Percentiles rank a stretch among this genome's conserved stretches.
These are phyloP conservation scores for Coemansia sp. DNA, from an alignment of 192 early-diverging fungal genomes.

Conservation along the genomic window DNA sequence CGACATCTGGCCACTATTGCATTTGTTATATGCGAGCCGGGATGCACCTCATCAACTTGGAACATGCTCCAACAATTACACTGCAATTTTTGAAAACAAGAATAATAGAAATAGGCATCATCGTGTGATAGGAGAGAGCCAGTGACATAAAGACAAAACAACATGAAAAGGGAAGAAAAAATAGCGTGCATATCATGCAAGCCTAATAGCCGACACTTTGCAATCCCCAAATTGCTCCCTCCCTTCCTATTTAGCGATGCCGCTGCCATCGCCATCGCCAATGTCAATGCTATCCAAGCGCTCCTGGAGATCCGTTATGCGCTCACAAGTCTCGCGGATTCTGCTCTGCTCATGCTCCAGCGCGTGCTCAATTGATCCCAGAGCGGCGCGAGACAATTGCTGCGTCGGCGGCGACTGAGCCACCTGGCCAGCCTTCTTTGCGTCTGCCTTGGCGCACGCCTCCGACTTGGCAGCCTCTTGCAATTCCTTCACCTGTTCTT, in stretches of 20 bases:
- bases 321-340: constrained; percentile 29
- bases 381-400: constrained; percentile 11
- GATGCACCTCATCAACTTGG: no score
- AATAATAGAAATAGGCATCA: no score
- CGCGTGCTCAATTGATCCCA: constrained; percentile 20
- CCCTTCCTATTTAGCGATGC: background rate
- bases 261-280: background rate
- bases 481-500: constrained; percentile 35
- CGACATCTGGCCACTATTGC: background rate
- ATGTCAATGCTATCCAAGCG: constrained; percentile 17
- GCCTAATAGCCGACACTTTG: background rate
- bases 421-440: constrained; percentile 12
- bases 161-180: no score
- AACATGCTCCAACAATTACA: no score
- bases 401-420: background rate
- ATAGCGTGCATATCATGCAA: no score
- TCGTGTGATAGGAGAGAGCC: no score
- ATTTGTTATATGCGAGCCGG: background rate
- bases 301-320: constrained; percentile 32
- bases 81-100: no score
- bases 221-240: background rate
- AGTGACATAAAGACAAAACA: no score
- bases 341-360: constrained; percentile 27
- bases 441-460: constrained; percentile 1
- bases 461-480: constrained; percentile 7